These are phyloP conservation scores for Nicotiana obtusifolia DNA, from an alignment of 257 asterid species.

Conservation along the genomic window DNA sequence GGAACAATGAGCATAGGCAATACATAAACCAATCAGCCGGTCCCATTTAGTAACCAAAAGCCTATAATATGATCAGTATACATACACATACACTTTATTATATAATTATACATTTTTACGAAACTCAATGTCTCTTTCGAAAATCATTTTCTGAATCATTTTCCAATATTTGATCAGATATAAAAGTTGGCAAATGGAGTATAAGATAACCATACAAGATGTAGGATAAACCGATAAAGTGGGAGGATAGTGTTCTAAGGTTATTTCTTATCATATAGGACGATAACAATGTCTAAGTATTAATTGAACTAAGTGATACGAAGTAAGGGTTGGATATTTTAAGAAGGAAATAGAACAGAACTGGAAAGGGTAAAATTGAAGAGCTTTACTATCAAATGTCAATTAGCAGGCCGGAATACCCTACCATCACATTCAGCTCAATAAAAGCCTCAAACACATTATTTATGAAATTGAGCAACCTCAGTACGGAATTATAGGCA, in stretches of 20 bases:
- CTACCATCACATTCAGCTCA: not conserved
- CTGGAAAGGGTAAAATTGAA: not conserved
- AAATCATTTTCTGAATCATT: not conserved
- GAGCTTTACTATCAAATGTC: not conserved
- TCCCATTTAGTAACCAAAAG: not conserved
- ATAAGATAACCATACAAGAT: not conserved
- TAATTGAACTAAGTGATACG: too few species aligned
- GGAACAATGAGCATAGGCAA: not conserved
- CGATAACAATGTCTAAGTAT: not conserved
- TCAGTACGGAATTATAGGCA: not conserved
- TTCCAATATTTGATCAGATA: not conserved
- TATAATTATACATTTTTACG: not conserved
- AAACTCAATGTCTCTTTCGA: not conserved
- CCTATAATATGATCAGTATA: not conserved
- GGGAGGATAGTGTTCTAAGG: not conserved
- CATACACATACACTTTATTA: not conserved
- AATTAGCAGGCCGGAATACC: not conserved
- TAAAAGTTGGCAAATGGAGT: not conserved
- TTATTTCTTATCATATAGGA: not conserved
- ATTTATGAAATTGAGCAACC: not conserved
- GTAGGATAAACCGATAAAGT: not conserved
- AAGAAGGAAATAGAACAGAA: not conserved
- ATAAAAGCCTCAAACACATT: not conserved
- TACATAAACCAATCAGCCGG: not conserved
- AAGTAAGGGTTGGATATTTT: not conserved